A percentile compares a stretch with the other conserved stretches of the same genome.
Evolutionary conservation across 208 protist genomes (phyloP).

Genomic region (Crithidia acanthocephali): DNA sequence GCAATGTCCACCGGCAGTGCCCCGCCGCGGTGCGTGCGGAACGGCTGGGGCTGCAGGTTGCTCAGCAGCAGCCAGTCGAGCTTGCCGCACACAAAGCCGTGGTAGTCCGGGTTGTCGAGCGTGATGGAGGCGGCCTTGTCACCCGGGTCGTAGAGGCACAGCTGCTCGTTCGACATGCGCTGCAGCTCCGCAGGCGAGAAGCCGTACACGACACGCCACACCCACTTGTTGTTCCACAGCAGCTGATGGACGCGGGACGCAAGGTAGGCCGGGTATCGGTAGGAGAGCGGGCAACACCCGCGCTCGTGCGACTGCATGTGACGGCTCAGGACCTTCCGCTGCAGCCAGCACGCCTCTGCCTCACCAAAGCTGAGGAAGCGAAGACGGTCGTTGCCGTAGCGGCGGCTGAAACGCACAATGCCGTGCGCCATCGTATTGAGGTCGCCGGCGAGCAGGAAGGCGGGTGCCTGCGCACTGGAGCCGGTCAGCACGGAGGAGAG

Average conservation of each 20-base stretch:
- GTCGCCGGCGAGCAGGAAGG: slow-evolving; percentile 79
- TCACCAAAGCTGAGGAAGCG: slow-evolving; percentile 65
- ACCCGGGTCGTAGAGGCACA: slow-evolving; percentile 75
- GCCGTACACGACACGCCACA: slow-evolving; percentile 66
- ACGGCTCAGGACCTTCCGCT: slow-evolving; percentile 72
- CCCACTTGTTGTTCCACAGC: slow-evolving; percentile 55
- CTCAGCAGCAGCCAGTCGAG: slow-evolving; percentile 83
- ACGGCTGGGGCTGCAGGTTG: slow-evolving; percentile 45
- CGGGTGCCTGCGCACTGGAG: slow-evolving; percentile 15
- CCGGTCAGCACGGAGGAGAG: slow-evolving; percentile 12
- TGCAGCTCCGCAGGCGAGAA: slow-evolving; percentile 46
- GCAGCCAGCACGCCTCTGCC: slow-evolving; percentile 78
- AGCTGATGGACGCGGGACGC: slow-evolving; percentile 39
- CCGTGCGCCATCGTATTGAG: slow-evolving; percentile 85
- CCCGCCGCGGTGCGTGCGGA: slow-evolving; percentile 21
- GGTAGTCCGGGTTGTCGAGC: slow-evolving; percentile 57
- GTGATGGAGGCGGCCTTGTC: slow-evolving; percentile 79
- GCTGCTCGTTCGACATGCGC: slow-evolving; percentile 42
- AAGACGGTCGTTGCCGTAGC: slow-evolving; percentile 58
- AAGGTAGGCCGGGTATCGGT: slow-evolving; percentile 53
- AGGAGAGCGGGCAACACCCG: slow-evolving; percentile 66
- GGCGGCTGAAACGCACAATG: slow-evolving; percentile 57
- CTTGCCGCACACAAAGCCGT: slow-evolving; percentile 73
- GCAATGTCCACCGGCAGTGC: slow-evolving; percentile 35
- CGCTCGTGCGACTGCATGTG: slow-evolving; percentile 41